Evolutionary conservation across 768 basidiomycete genomes (phyloP), one percentile per base, ranked within the genome.

Genomic region (Psilocybe tampanensis): DNA sequence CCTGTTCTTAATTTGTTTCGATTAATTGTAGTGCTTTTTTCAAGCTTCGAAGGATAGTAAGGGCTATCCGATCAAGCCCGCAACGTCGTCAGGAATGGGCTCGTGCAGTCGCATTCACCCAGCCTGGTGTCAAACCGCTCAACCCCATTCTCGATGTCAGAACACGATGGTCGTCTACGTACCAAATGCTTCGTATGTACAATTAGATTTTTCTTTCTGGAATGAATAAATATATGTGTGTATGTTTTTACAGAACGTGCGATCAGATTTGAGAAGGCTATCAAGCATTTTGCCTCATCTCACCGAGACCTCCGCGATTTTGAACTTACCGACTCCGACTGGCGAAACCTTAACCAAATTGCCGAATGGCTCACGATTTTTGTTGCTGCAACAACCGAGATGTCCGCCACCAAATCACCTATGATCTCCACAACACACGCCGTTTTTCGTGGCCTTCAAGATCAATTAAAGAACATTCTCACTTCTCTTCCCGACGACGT

Each of bases 121-220:
- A 58, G 34, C 8, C 19, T n/a, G 17, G 15, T 13, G 26, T 39
- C 1, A 11, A 36, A 21, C 17, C 7, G 11, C 49, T 68, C 1
- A 69, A 71, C 61, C 64, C 68, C 2, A 74, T 72, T 33, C 61
- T 74, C 1, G 72, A 73, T 60, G 72, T 74, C 3, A 50, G 57
- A 11, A 73, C 71, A 8, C 60, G 66, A 1, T 74, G 73, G 73
- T 65, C 68, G 29, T 29, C 29, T 29, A 29, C 5, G 5, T 29
- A 29, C 9, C 29, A 29, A 9, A 29, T 29, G 29, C 29, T 29
- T 5, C 29, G 9, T 29, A 29, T 29, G 29, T 29, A 29, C 9
- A 29, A 29, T 29, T 29, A 29, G 9, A 9, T 29, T 53, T 39
- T 18, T 24, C 17, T 9, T 29, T 29, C 29, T 9, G 5, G 9